Evolutionary conservation across 2,329 filamentous ascomycete species (phyloP).

Genomic region (Cryphonectria radicalis): DNA sequence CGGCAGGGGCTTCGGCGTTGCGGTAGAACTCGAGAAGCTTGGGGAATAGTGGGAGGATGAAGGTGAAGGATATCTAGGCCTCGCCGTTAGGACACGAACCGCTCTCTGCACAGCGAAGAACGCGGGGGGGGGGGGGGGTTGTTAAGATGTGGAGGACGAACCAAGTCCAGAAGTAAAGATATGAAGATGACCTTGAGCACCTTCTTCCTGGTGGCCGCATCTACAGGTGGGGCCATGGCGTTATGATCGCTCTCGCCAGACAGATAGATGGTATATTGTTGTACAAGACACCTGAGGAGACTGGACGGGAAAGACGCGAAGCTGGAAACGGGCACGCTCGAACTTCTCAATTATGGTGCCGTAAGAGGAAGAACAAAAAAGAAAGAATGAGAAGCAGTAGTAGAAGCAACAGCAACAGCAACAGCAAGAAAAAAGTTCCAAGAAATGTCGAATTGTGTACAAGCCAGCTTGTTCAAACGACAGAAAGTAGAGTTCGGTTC

Average conservation of each 20-base stretch:
- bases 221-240: constrained; percentile 49
- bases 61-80: constrained; percentile 90
- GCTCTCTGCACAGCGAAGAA: background rate
- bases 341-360: background rate
- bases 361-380: background rate
- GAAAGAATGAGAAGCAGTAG: background rate
- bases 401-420: background rate
- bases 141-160: constrained; percentile 49
- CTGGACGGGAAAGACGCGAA: background rate
- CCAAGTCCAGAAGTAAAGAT: constrained; percentile 86
- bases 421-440: background rate
- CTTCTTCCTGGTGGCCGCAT: constrained; percentile 68
- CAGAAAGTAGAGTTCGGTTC: background rate
- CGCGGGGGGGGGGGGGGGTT: background rate
- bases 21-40: constrained; percentile 96
- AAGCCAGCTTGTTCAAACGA: constrained; percentile 13
- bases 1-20: constrained; percentile 70
- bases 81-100: constrained; percentile 25
- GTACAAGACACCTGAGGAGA: background rate
- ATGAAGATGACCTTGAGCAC: constrained; percentile 88
- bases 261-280: background rate
- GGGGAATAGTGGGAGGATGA: constrained; percentile 95
- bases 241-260: background rate
- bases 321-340: background rate
- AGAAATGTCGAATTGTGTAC: background rate